Evolutionary conservation across 257 asterid species (phyloP).

Genomic region (Salvia hispanica): DNA sequence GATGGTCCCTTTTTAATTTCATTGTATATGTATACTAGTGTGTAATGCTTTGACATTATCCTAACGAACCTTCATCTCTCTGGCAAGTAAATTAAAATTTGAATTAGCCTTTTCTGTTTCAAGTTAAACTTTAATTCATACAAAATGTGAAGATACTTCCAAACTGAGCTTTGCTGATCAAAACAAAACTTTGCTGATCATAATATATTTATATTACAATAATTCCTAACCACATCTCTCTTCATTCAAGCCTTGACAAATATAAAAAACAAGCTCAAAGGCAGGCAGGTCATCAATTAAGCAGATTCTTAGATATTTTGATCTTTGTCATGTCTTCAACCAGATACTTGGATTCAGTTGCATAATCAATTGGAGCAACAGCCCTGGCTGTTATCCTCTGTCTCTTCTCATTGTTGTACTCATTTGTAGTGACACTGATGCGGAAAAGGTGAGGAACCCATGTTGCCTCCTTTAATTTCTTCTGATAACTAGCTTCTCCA

Average conservation of each 20-base stretch:
- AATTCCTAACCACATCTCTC: constrained; percentile 11
- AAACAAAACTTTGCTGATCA: constrained; percentile 4
- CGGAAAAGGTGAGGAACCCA: constrained; percentile 78
- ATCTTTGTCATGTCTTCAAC: constrained; percentile 68
- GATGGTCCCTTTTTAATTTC: neutral
- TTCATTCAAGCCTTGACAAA: constrained; percentile 16
- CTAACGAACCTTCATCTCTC: neutral
- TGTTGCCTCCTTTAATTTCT: constrained; percentile 60
- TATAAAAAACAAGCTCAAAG: neutral
- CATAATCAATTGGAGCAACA: constrained; percentile 75
- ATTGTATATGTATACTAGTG: neutral
- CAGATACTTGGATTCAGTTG: constrained; percentile 68
- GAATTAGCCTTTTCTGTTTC: too few relatives aligned
- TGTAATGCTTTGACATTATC: neutral
- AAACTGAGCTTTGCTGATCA: constrained; percentile 6
- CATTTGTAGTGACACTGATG: constrained; percentile 64
- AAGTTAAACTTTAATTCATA: constrained; percentile 2
- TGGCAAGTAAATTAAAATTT: too few relatives aligned
- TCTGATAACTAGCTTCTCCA: constrained; percentile 44
- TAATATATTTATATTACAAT: constrained; percentile 32
- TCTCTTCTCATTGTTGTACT: constrained; percentile 76
- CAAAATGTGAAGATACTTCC: constrained; percentile 13
- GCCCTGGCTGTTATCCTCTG: constrained; percentile 82
- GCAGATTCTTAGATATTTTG: constrained; percentile 38
- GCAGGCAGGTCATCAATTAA: neutral